Base-by-base conservation (phyloP, 345 rosid species). In the Pistacia integerrima region DNA sequence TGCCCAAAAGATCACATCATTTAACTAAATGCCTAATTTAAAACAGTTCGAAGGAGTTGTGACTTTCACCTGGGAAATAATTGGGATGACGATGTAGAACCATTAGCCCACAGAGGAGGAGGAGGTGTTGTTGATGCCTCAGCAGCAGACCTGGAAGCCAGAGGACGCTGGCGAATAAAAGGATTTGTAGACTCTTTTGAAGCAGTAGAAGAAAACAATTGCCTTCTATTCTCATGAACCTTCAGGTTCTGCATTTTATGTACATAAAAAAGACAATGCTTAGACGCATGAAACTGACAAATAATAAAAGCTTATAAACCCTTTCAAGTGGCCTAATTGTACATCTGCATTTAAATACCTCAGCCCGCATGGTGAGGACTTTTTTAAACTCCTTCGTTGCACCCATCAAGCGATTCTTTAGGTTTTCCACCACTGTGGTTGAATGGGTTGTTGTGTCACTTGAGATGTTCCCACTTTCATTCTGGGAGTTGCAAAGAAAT, bases 311-410 rank as follows among this genome's bases (percentile, higher is more conserved):
- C 69, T 46, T 3, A 20, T 4, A 20, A 17, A 64, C 35, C 44
- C 76, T 70, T 52, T 44, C 44, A 70, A 69, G 49, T 67, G 58
- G 30, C 13, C 69, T 33, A 38, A 49, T 25, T 10, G 17, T 35
- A 36, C 51, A 62, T 59, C 36, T 74, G 41, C 16, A 49, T 46
- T 62, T 25, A 70, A 69, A 11, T 74, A 91, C 97, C 96, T 93
- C 97, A 35, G 97, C 89, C 61, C 97, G 88, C 86, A 86, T 82
- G 56, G 97, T 93, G 44, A 93, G 93, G 74, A 93, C 94, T 76
- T 93, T 94, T 76, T 91, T 93, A 71, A 93, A 93, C 84, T 91
- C 97, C 81, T 93, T 93, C 16, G 96, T 91, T 48, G 97, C 72
- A 12, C 89, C 87, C 96, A 93, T 93, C 79, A 93, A 70, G 56